Conservation (phyloP, 805 yeast genomes). For the Metschnikowia hibisci region DNA sequence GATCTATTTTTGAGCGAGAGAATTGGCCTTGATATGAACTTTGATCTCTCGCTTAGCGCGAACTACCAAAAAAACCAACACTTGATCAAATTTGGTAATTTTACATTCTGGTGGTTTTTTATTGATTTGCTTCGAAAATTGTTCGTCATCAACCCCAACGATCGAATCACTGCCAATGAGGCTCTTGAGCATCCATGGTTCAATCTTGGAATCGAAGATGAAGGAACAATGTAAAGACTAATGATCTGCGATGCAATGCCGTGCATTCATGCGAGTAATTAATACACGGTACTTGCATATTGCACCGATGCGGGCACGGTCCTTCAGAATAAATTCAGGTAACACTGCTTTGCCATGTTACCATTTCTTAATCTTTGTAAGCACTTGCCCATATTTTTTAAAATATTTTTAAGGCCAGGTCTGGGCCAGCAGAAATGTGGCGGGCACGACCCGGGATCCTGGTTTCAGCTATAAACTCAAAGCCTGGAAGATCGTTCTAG, state of each 20-base stretch:
- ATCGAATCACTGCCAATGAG: conserved; percentile 38
- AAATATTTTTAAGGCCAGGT: too few species aligned
- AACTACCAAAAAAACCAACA: conserved; percentile 37
- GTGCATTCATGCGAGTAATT: neutral
- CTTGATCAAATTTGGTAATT: conserved; percentile 53
- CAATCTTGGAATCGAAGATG: conserved; percentile 44
- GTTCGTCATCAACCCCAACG: conserved; percentile 37
- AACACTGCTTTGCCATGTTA: too few species aligned
- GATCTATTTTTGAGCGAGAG: conserved; percentile 43
- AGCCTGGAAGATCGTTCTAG: too few species aligned
- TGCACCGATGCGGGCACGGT: too few species aligned
- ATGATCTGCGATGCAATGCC: neutral
- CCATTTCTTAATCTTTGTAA: too few species aligned
- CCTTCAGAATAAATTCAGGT: too few species aligned
- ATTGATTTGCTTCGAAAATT: conserved; percentile 38
- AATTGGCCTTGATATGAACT: conserved; percentile 37
- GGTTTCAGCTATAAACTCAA: too few species aligned
- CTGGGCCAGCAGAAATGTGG: too few species aligned
- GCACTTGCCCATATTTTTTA: too few species aligned
- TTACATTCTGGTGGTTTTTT: conserved; percentile 81
- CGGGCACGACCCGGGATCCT: too few species aligned
- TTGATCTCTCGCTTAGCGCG: conserved; percentile 35
- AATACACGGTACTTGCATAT: neutral
- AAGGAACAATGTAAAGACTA: conserved; percentile 30
- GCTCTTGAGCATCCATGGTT: conserved; percentile 48